These are phyloP conservation scores for Fusarium annulatum DNA, from an alignment of 2,329 filamentous ascomycete genomes.

Conservation along the genomic window DNA sequence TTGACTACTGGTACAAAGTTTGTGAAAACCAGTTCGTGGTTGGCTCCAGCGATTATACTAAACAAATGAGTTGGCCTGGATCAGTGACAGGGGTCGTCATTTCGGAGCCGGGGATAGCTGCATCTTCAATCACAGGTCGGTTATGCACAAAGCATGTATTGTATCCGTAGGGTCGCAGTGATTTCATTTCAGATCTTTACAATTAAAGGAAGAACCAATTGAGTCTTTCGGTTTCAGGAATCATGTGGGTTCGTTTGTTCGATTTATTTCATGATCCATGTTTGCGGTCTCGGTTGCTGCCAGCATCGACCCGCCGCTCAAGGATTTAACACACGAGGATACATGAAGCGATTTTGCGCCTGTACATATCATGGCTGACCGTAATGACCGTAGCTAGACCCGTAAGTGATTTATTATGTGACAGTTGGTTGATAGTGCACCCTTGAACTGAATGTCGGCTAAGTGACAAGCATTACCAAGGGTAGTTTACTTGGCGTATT, in stretches of 20 bases:
- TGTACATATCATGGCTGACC: neutral
- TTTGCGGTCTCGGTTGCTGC: slow-evolving; percentile 1
- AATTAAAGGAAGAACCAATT: slow-evolving; percentile 3
- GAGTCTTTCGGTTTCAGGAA: neutral
- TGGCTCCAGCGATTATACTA: neutral
- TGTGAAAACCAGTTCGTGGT: slow-evolving; percentile 12
- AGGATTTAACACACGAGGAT: neutral
- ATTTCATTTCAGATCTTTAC: neutral
- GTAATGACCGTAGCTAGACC: slow-evolving; percentile 6
- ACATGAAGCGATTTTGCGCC: neutral
- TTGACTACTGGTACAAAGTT: slow-evolving; percentile 2
- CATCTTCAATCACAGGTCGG: slow-evolving; percentile 16
- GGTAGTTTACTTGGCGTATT: neutral
- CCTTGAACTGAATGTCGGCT: neutral
- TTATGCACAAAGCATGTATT: slow-evolving; percentile 9
- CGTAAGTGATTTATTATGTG: neutral
- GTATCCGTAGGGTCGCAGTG: slow-evolving; percentile 1
- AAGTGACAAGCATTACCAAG: neutral
- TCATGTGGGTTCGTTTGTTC: slow-evolving; percentile 4
- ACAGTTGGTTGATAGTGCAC: neutral
- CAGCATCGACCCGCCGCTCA: slow-evolving; percentile 7
- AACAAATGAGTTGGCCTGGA: slow-evolving; percentile 26
- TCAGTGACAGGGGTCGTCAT: slow-evolving; percentile 14
- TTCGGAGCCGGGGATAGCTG: slow-evolving; percentile 22
- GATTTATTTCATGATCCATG: slow-evolving; percentile 6